Conservation (phyloP, 1,284 basidiomycete species). For the Irpex sp. region DNA sequence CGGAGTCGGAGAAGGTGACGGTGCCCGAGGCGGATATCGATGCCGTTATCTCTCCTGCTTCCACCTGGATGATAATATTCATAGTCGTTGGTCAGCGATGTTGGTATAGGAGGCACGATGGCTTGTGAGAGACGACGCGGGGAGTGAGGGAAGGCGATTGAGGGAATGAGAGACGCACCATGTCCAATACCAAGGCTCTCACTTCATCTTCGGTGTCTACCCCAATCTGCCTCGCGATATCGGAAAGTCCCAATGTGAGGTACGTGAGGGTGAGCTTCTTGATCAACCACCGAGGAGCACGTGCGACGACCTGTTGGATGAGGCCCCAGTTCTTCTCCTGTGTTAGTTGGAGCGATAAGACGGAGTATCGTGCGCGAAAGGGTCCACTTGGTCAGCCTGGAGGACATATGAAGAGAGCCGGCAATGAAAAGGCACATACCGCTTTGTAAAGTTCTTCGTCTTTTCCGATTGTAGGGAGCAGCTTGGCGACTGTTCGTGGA, state of each 20-base stretch:
- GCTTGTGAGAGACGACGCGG: no score
- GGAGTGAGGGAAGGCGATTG: background rate
- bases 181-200: conserved; percentile 57
- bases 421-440: conserved; percentile 32
- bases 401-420: background rate
- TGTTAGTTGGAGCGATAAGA: no score
- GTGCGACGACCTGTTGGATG: conserved; percentile 57
- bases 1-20: conserved; percentile 68
- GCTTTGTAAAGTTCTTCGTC: conserved; percentile 47
- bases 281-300: conserved; percentile 71
- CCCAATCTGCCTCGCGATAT: conserved; percentile 63
- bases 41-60: conserved; percentile 62
- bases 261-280: conserved; percentile 78
- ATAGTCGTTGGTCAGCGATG: background rate
- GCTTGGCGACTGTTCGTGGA: conserved; percentile 41
- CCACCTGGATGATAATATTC: conserved; percentile 44
- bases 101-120: background rate
- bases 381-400: background rate
- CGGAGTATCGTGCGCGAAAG: no score
- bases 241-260: conserved; percentile 64
- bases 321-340: conserved; percentile 75
- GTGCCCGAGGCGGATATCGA: conserved; percentile 60
- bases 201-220: conserved; percentile 54
- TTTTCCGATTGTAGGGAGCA: conserved; percentile 46
- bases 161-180: conserved; percentile 46